Percentiles rank a stretch among this genome's conserved stretches.
These are phyloP conservation scores for Hypoxylon sp. DNA, from an alignment of 2,329 filamentous ascomycete genomes.

Conservation along the genomic window DNA sequence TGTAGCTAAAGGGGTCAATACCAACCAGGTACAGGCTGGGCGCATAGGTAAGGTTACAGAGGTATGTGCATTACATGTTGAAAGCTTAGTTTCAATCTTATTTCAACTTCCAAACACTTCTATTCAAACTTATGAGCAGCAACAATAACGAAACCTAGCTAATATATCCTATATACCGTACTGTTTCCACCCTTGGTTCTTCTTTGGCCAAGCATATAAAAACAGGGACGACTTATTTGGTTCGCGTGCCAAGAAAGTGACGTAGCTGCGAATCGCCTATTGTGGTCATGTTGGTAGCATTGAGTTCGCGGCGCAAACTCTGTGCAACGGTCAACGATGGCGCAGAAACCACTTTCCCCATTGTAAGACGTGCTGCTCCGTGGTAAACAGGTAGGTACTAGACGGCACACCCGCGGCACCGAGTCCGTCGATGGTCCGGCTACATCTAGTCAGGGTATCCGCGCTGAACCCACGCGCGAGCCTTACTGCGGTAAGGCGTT, in stretches of 20 bases:
- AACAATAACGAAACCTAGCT: not conserved
- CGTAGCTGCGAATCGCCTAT: constrained; percentile 51
- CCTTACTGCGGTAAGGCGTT: constrained; percentile 48
- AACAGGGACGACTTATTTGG: constrained; percentile 48
- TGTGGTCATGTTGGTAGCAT: constrained; percentile 42
- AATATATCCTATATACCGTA: not conserved
- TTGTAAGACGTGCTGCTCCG: no score
- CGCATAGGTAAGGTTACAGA: no score
- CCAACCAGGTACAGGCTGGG: no score
- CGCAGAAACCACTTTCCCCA: constrained; percentile 39
- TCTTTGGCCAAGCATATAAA: not conserved
- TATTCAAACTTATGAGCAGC: no score
- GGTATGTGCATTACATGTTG: no score
- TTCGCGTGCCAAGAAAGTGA: constrained; percentile 51
- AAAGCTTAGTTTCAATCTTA: no score
- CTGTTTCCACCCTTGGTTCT: not conserved
- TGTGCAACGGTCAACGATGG: constrained; percentile 17
- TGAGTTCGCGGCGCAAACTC: constrained; percentile 15
- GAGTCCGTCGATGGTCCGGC: no score
- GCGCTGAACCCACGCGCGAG: constrained; percentile 42
- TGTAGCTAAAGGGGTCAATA: no score
- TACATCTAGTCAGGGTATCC: constrained; percentile 47
- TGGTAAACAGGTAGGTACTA: no score
- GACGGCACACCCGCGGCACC: no score
- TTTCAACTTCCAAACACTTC: no score